Evolutionary conservation across 768 basidiomycete species (phyloP).

Genomic region (Lentinula raphanica): DNA sequence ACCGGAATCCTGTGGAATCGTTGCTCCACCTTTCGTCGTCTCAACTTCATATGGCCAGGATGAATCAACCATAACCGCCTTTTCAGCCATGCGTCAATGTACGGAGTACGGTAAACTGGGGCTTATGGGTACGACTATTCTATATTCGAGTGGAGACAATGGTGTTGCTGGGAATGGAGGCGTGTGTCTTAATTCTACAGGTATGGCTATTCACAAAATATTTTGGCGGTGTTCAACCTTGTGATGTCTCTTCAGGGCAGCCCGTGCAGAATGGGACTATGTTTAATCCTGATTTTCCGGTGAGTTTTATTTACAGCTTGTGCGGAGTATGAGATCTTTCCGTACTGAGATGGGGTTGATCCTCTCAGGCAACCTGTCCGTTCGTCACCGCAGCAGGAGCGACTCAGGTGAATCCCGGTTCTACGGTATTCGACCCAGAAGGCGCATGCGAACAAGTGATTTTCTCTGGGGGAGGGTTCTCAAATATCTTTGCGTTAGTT

Average conservation of each 20-base stretch:
- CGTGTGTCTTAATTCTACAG: slow-evolving; percentile 17
- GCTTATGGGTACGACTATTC: slow-evolving; percentile 29
- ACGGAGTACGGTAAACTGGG: slow-evolving; percentile 32
- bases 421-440: slow-evolving; percentile 39
- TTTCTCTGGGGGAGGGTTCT: slow-evolving; percentile 50
- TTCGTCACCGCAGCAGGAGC: slow-evolving; percentile 49
- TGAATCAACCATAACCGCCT: slow-evolving; percentile 24
- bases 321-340: too few relatives aligned
- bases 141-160: slow-evolving; percentile 32
- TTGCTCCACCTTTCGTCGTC: slow-evolving; percentile 29
- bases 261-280: slow-evolving; percentile 14
- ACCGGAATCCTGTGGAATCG: slow-evolving; percentile 31
- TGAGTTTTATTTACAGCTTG: background rate
- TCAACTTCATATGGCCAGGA: slow-evolving; percentile 32
- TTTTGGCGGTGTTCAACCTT: background rate
- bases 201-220: background rate
- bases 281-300: slow-evolving; percentile 21
- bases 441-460: slow-evolving; percentile 41
- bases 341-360: background rate
- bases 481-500: slow-evolving; percentile 33
- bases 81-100: slow-evolving; percentile 32
- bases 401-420: slow-evolving; percentile 42
- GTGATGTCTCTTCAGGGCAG: slow-evolving; percentile 7
- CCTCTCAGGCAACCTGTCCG: slow-evolving; percentile 35
- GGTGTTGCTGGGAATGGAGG: slow-evolving; percentile 32